Base-by-base conservation (phyloP, 2,329 filamentous ascomycete genomes). In the Pseudogymnoascus sp. region DNA sequence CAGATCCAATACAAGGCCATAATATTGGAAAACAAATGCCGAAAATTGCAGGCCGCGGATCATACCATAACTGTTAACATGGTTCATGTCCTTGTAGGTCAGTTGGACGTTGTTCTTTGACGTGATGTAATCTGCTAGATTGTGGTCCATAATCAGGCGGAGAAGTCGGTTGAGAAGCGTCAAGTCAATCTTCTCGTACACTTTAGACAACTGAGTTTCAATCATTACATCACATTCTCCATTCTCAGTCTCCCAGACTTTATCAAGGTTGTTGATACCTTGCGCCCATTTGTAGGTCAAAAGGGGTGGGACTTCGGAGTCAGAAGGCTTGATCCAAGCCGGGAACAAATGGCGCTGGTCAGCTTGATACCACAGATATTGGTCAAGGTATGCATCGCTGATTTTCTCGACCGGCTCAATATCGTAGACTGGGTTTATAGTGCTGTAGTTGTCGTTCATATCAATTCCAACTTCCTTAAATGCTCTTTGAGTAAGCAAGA, bases 51-150 rank as follows among this genome's bases (percentile, higher is more conserved):
- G 83, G 69, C 96, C 95, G 71, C 95, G 91, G 71, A 99, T 97
- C 89, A 99, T 90, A 69, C 95, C 95, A 73, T 97, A 99, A 73
- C 91, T 96, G 78, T 99, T 99, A 73, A 96, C 95, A 72, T 99
- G 95, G 73, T 97, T 97, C 95, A 99, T 99, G 71, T 99, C 95
- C 80, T 99, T 99, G 82, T 99, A 99, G 66, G 96, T 97, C 66
- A 99, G 84, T 75, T 97, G 93, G 11, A 99, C 95, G 73, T 99
- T 99, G 81, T 99, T 99, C 84, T 99, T 99, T 38, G 93, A 92
- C 1, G 93, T 97, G 72, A 99, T 99, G 77, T 99, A 99, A 75
- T 99, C 96, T 4, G 95, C 95, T 78, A 99, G 78, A 75, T 99
- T 99, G 82, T 99, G 95, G 71, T 99, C 96, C 96, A 99, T 99